phyloP scores from a whole-genome alignment of 305 asterid species.

The Nicotiana rustica region DNA sequence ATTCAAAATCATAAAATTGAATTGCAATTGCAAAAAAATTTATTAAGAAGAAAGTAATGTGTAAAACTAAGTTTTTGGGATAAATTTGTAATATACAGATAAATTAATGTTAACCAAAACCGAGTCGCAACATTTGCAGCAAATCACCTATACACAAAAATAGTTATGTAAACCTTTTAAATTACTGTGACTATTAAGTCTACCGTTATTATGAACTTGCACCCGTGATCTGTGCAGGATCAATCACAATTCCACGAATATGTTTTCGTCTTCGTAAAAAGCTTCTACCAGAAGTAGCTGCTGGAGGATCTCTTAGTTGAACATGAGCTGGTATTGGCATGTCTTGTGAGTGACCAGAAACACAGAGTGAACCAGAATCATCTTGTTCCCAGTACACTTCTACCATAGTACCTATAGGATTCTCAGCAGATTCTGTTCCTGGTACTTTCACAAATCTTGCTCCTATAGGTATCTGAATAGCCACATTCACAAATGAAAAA shows the following conservation, averaged over 20 bases:
- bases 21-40: no score
- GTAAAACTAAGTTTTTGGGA: not conserved
- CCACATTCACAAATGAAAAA: conserved; percentile 10
- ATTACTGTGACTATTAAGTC: conserved; percentile 25
- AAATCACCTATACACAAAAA: not conserved
- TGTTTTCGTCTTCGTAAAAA: conserved; percentile 44
- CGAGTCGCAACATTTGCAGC: no score
- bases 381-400: conserved; percentile 94
- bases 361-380: conserved; percentile 83
- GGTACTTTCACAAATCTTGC: conserved; percentile 81
- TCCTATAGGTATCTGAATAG: conserved; percentile 73
- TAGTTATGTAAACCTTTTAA: not conserved
- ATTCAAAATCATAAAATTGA: no score
- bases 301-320: conserved; percentile 49
- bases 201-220: conserved; percentile 42
- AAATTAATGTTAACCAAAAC: conserved; percentile 16
- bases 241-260: conserved; percentile 64
- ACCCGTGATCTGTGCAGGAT: conserved; percentile 61
- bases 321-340: conserved; percentile 67
- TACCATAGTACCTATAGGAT: conserved; percentile 75
- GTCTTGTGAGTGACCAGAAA: conserved; percentile 72
- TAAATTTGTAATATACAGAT: not conserved
- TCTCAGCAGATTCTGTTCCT: conserved; percentile 62
- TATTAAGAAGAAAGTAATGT: no score
- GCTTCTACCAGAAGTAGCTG: conserved; percentile 38